Conservation (phyloP, 768 basidiomycete genomes). For the Scleroderma bovista region DNA sequence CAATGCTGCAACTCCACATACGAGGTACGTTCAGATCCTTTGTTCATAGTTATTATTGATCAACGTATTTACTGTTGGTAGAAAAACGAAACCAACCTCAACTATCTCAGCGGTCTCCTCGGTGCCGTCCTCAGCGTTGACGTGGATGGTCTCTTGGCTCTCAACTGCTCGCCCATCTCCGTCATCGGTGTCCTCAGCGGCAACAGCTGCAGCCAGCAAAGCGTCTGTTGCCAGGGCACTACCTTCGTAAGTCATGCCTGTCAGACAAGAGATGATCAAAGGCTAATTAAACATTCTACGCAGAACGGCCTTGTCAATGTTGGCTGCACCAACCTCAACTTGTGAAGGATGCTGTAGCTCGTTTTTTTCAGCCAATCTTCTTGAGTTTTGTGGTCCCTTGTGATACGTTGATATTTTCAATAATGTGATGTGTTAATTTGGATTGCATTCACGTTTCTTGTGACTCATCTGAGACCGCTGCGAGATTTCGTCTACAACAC, state of each 20-base stretch:
- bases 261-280: too few species aligned
- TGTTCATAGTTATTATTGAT: background rate
- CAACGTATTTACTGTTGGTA: background rate
- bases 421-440: too few species aligned
- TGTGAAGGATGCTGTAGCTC: background rate
- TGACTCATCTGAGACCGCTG: too few species aligned
- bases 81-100: too few species aligned
- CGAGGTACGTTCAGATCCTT: background rate
- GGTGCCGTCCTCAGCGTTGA: too few species aligned
- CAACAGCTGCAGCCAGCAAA: conserved; percentile 1
- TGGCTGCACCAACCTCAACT: conserved; percentile 4
- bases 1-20: conserved; percentile 22
- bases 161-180: conserved; percentile 4
- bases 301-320: conserved; percentile 7
- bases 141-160: too few species aligned
- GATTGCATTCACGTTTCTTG: too few species aligned
- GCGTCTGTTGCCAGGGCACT: conserved; percentile 4
- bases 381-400: too few species aligned
- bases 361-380: too few species aligned
- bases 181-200: background rate
- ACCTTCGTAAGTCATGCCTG: conserved; percentile 2
- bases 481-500: too few species aligned
- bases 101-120: background rate
- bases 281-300: background rate
- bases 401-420: too few species aligned